phyloP scores from a whole-genome alignment of 2,329 filamentous ascomycete genomes.

The Beauveria scarabaeidicola region DNA sequence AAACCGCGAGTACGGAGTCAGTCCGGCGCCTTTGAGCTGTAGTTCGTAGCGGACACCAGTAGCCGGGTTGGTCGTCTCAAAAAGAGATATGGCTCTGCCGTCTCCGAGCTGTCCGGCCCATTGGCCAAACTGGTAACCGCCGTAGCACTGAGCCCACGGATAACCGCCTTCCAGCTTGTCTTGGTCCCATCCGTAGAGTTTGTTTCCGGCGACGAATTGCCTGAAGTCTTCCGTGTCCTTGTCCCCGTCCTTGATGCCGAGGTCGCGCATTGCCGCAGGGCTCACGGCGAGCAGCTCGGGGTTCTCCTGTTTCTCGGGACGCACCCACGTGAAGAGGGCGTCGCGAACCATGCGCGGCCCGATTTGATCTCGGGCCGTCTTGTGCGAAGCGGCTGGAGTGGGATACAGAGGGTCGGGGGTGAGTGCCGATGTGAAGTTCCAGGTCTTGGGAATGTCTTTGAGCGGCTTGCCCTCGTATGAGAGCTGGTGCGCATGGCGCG shows the following conservation, averaged over 20 bases:
- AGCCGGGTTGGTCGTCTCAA: constrained; percentile 71
- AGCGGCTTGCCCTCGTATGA: constrained; percentile 31
- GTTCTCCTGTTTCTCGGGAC: constrained; percentile 62
- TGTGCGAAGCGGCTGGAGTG: constrained; percentile 73
- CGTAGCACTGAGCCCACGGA: constrained; percentile 98
- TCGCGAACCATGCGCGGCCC: constrained; percentile 74
- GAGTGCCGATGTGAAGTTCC: constrained; percentile 56
- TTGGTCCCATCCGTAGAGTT: constrained; percentile 69
- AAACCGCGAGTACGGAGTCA: constrained; percentile 92
- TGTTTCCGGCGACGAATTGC: constrained; percentile 72
- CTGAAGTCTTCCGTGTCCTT: constrained; percentile 66
- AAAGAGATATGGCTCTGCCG: constrained; percentile 86
- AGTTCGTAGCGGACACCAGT: constrained; percentile 75
- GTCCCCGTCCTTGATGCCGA: constrained; percentile 66
- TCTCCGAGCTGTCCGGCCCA: constrained; percentile 97
- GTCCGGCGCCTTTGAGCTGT: constrained; percentile 87
- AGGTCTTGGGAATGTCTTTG: constrained; percentile 53
- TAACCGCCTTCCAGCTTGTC: constrained; percentile 63
- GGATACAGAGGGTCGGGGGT: constrained; percentile 71
- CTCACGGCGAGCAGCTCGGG: constrained; percentile 79
- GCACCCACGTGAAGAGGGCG: constrained; percentile 84
- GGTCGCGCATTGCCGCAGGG: constrained; percentile 64
- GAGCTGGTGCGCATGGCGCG: not conserved
- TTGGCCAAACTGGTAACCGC: constrained; percentile 69
- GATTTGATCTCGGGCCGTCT: constrained; percentile 67